These are phyloP conservation scores for Spathaspora hagerdaliae DNA, from an alignment of 805 yeast species.

Conservation along the genomic window DNA sequence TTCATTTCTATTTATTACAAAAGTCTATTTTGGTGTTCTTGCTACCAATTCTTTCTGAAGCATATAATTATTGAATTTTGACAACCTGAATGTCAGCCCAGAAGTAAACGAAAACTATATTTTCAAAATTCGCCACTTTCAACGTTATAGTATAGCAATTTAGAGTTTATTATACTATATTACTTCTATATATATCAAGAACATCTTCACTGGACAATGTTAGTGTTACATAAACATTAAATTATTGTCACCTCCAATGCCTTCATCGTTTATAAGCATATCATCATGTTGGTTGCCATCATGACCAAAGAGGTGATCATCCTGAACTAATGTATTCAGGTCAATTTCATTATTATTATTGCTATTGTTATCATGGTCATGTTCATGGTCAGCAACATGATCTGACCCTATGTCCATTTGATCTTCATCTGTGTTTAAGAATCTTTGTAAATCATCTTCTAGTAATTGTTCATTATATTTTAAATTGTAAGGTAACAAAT, in stretches of 20 bases:
- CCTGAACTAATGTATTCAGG: neutral
- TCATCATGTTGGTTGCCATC: conserved; percentile 1
- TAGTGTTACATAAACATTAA: conserved; percentile 11
- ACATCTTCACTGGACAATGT: too few species aligned
- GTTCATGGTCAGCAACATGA: conserved; percentile 21
- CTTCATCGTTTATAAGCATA: conserved; percentile 14
- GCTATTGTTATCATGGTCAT: conserved; percentile 6
- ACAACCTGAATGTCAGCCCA: too few species aligned
- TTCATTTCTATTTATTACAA: too few species aligned
- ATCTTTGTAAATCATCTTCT: conserved; percentile 22
- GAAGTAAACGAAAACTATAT: too few species aligned
- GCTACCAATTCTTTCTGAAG: too few species aligned
- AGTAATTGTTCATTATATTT: conserved; percentile 20
- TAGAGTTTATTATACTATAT: too few species aligned
- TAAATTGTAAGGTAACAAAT: conserved; percentile 29
- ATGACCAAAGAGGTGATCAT: neutral
- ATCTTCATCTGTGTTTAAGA: conserved; percentile 9
- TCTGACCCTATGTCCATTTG: conserved; percentile 17
- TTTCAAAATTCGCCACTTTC: too few species aligned
- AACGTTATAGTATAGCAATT: too few species aligned
- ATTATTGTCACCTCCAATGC: conserved; percentile 21
- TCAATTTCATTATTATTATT: neutral
- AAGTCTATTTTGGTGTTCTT: too few species aligned
- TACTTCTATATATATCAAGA: too few species aligned
- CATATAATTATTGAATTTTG: too few species aligned